phyloP scores from a whole-genome alignment of 768 basidiomycete genomes.

The Boletus speciosus region DNA sequence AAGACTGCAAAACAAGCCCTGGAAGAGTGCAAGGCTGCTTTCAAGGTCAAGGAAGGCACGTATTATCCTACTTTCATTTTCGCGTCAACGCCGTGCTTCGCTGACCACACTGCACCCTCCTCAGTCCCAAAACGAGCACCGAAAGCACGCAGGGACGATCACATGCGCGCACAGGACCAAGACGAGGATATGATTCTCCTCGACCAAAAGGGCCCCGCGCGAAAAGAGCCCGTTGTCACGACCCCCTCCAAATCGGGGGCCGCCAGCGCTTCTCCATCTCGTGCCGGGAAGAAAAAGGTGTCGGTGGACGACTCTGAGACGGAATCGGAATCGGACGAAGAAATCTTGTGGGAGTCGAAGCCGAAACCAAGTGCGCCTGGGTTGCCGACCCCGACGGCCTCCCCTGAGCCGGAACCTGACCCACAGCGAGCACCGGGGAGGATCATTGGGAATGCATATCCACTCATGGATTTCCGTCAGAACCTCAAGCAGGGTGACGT shows the following conservation, averaged over 20 bases:
- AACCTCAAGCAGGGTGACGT: conserved; percentile 73
- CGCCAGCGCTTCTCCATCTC: background rate
- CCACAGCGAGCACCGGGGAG: conserved; percentile 61
- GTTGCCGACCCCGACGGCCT: conserved; percentile 54
- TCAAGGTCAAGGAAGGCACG: conserved; percentile 80
- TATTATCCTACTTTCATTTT: background rate
- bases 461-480: conserved; percentile 71
- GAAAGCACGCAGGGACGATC: conserved; percentile 57
- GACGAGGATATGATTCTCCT: conserved; percentile 58
- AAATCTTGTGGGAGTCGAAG: conserved; percentile 19
- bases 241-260: conserved; percentile 7
- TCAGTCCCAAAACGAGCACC: conserved; percentile 63
- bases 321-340: conserved; percentile 46
- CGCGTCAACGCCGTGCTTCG: background rate
- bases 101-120: background rate
- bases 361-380: conserved; percentile 12
- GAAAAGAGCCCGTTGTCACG: conserved; percentile 15
- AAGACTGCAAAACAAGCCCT: conserved; percentile 56
- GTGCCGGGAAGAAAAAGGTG: conserved; percentile 15
- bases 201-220: conserved; percentile 30
- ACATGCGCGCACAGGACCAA: conserved; percentile 60
- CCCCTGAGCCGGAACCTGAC: conserved; percentile 43
- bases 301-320: conserved; percentile 46
- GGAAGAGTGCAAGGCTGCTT: conserved; percentile 56
- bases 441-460: conserved; percentile 71